phyloP scores from a whole-genome alignment of 495 filamentous ascomycete species.

The Echria macrotheca region DNA sequence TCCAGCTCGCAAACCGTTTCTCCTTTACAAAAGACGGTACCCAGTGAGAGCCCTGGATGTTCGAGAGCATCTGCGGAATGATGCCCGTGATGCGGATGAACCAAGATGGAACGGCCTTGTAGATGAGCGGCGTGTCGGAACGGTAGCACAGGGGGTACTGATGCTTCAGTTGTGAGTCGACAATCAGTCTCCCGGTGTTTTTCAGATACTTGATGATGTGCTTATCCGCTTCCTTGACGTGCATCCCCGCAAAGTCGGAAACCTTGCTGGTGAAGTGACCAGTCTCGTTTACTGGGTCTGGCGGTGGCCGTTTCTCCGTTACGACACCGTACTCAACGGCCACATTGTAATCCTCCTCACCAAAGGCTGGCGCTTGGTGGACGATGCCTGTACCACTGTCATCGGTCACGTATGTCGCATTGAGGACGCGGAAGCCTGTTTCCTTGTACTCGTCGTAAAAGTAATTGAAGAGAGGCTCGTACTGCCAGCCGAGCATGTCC shows the following conservation, averaged over 20 bases:
- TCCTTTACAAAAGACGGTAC: constrained; percentile 91
- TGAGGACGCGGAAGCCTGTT: constrained; percentile 84
- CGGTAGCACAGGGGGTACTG: constrained; percentile 95
- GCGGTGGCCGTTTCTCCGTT: constrained; percentile 66
- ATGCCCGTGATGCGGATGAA: constrained; percentile 84
- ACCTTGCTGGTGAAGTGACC: constrained; percentile 79
- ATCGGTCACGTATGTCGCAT: constrained; percentile 82
- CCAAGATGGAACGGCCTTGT: constrained; percentile 91
- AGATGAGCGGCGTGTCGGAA: constrained; percentile 92
- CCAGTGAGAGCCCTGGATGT: constrained; percentile 90
- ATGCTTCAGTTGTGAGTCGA: constrained; percentile 87
- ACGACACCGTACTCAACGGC: constrained; percentile 75
- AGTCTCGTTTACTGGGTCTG: constrained; percentile 81
- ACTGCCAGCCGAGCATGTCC: constrained; percentile 88
- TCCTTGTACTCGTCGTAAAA: constrained; percentile 94
- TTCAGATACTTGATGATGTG: constrained; percentile 90
- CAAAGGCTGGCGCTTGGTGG: constrained; percentile 91
- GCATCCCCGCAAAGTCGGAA: constrained; percentile 76
- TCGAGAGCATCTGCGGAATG: constrained; percentile 83
- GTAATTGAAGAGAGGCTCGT: constrained; percentile 87
- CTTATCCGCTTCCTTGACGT: constrained; percentile 94
- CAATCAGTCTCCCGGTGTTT: constrained; percentile 70
- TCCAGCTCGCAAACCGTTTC: constrained; percentile 64
- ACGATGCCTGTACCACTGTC: constrained; percentile 95
- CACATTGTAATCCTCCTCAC: constrained; percentile 93